phyloP scores from a whole-genome alignment of 2,329 filamentous ascomycete genomes.

The Lachnellula cervina region DNA sequence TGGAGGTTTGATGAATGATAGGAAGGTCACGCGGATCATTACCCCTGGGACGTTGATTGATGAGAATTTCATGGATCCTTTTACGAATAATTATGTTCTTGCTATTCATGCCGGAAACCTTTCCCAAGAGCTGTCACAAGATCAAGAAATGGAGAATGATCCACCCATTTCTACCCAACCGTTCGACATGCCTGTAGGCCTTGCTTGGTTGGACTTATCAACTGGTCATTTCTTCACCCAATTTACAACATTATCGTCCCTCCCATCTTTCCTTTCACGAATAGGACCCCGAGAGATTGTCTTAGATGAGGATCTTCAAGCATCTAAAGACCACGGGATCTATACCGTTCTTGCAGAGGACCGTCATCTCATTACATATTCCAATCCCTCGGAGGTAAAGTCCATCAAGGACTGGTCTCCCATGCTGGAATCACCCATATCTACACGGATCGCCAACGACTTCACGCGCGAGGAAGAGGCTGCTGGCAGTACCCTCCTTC shows the following conservation, averaged over 20 bases:
- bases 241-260: slow-evolving; percentile 59
- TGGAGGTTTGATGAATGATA: slow-evolving; percentile 77
- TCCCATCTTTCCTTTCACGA: slow-evolving; percentile 78
- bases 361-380: slow-evolving; percentile 70
- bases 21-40: slow-evolving; percentile 79
- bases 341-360: slow-evolving; percentile 69
- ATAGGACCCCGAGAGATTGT: slow-evolving; percentile 83
- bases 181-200: slow-evolving; percentile 51
- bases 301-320: slow-evolving; percentile 59
- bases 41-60: slow-evolving; percentile 95
- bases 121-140: slow-evolving; percentile 14
- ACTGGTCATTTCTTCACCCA: slow-evolving; percentile 94
- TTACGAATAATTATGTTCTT: slow-evolving; percentile 88
- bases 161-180: background rate
- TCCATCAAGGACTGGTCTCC: slow-evolving; percentile 56
- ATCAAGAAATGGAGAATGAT: background rate
- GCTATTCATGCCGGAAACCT: slow-evolving; percentile 59
- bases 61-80: slow-evolving; percentile 94
- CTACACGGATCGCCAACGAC: slow-evolving; percentile 42
- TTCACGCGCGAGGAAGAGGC: slow-evolving; percentile 67
- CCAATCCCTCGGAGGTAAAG: slow-evolving; percentile 39
- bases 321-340: slow-evolving; percentile 55
- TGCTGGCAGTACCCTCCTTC: slow-evolving; percentile 75
- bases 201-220: slow-evolving; percentile 93
- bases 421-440: slow-evolving; percentile 71